Evolutionary conservation across 768 basidiomycete species (phyloP).

Genomic region (Suillus paluster): DNA sequence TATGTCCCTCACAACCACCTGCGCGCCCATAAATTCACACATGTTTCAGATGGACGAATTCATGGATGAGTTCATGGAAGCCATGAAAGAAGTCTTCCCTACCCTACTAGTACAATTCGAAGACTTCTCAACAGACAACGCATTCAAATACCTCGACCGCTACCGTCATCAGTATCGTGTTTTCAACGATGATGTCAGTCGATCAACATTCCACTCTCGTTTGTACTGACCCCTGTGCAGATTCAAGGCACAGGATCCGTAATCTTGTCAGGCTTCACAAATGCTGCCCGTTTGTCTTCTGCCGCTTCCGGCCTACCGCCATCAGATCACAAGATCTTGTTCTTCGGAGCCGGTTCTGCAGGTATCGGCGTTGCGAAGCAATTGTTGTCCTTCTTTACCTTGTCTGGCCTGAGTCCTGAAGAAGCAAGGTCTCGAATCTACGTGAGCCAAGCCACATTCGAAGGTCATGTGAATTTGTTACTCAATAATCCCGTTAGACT

Average conservation of each 20-base stretch:
- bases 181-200: slow-evolving; percentile 75
- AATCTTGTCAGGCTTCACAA: slow-evolving; percentile 74
- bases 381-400: slow-evolving; percentile 50
- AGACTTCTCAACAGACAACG: slow-evolving; percentile 80
- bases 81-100: slow-evolving; percentile 68
- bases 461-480: slow-evolving; percentile 1
- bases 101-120: slow-evolving; percentile 74
- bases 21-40: background rate
- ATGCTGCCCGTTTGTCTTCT: slow-evolving; percentile 67
- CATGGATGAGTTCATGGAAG: slow-evolving; percentile 78
- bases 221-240: slow-evolving; percentile 30
- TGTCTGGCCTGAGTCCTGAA: slow-evolving; percentile 62
- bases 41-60: slow-evolving; percentile 64
- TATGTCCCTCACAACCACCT: slow-evolving; percentile 19
- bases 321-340: slow-evolving; percentile 57
- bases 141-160: slow-evolving; percentile 71
- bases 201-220: slow-evolving; percentile 6
- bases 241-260: slow-evolving; percentile 80
- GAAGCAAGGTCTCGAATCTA: slow-evolving; percentile 72
- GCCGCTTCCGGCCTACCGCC: slow-evolving; percentile 45
- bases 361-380: slow-evolving; percentile 61
- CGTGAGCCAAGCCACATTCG: slow-evolving; percentile 41
- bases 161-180: slow-evolving; percentile 61
- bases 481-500: slow-evolving; percentile 45
- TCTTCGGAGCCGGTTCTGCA: slow-evolving; percentile 59